A percentile compares a stretch with the other conserved stretches of the same genome.
These are phyloP conservation scores for Apiotrichum brassicae DNA, from an alignment of 1,284 basidiomycete species.

Conservation along the genomic window DNA sequence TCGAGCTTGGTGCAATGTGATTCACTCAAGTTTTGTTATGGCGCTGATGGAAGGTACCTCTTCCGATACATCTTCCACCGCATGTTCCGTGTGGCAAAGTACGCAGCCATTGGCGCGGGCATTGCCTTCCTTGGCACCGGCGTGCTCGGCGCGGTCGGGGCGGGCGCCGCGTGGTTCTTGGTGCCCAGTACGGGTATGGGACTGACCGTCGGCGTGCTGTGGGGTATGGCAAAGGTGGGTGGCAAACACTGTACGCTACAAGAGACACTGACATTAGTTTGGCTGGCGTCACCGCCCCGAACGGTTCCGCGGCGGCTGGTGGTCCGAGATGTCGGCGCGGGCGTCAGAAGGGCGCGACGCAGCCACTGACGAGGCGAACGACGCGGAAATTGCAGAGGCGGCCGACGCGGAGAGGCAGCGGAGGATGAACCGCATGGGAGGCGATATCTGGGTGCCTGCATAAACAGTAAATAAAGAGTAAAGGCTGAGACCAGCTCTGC, in stretches of 20 bases:
- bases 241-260: neutral
- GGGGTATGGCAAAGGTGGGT: slow-evolving; percentile 39
- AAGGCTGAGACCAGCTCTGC: no score
- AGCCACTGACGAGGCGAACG: slow-evolving; percentile 32
- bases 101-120: slow-evolving; percentile 39
- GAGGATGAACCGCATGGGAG: slow-evolving; percentile 1
- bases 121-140: slow-evolving; percentile 39
- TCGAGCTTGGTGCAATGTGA: neutral
- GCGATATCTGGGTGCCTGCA: slow-evolving; percentile 7
- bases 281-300: slow-evolving; percentile 40
- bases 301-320: slow-evolving; percentile 32
- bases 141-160: slow-evolving; percentile 38
- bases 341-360: slow-evolving; percentile 32
- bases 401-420: slow-evolving; percentile 20
- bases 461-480: no score
- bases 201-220: slow-evolving; percentile 38
- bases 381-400: slow-evolving; percentile 20
- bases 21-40: no score
- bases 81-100: slow-evolving; percentile 44
- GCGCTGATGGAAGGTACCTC: slow-evolving; percentile 36
- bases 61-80: slow-evolving; percentile 43
- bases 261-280: slow-evolving; percentile 21
- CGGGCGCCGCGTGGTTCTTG: slow-evolving; percentile 42
- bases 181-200: slow-evolving; percentile 37
- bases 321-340: slow-evolving; percentile 26